A percentile compares a stretch with the other conserved stretches of the same genome.
These are phyloP conservation scores for Blastocrithidia nonstop DNA, from an alignment of 208 protist genomes.

Conservation along the genomic window DNA sequence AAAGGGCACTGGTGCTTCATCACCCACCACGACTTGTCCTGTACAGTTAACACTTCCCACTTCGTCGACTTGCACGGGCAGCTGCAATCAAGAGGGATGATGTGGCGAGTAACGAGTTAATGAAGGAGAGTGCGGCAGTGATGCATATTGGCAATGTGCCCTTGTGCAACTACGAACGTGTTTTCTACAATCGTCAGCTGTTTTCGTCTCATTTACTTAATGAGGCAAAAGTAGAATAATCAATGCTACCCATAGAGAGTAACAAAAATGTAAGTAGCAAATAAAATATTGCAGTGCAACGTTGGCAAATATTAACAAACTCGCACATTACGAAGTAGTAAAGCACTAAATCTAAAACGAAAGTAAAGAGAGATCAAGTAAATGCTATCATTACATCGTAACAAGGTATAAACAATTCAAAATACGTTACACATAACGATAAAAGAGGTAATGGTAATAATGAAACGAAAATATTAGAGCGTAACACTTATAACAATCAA, in stretches of 20 bases:
- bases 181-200: conserved; percentile 43
- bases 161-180: conserved; percentile 22
- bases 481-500: no score
- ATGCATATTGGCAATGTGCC: conserved; percentile 15
- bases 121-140: conserved; percentile 14
- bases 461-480: no score
- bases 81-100: conserved; percentile 13
- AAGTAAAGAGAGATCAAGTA: no score
- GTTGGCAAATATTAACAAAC: no score
- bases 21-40: conserved; percentile 38
- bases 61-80: conserved; percentile 7
- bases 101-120: conserved; percentile 9
- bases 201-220: no score
- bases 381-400: no score
- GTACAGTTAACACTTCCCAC: conserved; percentile 9
- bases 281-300: no score
- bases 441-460: no score
- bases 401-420: no score
- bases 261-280: not conserved
- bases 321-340: no score
- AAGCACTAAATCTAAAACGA: no score
- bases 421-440: no score
- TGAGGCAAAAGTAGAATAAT: not conserved
- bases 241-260: not conserved
- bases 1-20: conserved; percentile 24